Conservation (phyloP, 2,329 filamentous ascomycete genomes). For the Calonectria crousiana region DNA sequence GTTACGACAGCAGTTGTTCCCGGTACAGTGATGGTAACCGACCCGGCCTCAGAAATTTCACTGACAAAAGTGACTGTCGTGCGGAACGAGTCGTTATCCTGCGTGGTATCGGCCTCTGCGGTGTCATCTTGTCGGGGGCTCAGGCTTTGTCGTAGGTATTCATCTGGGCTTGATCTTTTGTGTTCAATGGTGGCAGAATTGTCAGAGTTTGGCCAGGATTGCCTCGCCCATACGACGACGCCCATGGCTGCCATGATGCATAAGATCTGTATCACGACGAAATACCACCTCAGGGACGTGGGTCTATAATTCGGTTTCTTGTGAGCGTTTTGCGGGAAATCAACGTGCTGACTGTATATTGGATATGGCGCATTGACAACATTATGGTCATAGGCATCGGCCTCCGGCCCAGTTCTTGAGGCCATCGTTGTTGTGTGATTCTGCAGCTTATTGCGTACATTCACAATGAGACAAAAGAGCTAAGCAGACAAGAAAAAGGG, state of each 20-base stretch:
- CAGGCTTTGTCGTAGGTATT: not conserved
- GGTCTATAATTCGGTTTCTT: constrained; percentile 36
- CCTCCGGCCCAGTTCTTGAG: not conserved
- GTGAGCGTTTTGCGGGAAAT: not conserved
- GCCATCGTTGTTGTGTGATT: not conserved
- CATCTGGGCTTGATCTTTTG: constrained; percentile 16
- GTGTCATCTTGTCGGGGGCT: not conserved
- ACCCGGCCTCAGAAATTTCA: not conserved
- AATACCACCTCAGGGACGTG: constrained; percentile 43
- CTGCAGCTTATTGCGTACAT: not conserved
- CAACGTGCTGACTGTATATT: not conserved
- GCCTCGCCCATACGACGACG: constrained; percentile 37
- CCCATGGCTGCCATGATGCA: constrained; percentile 36
- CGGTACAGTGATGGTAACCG: not conserved
- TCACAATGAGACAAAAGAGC: not conserved
- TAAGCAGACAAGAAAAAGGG: not conserved
- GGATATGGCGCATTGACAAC: not conserved
- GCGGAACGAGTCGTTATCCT: not conserved
- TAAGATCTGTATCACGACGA: constrained; percentile 30
- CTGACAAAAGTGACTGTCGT: constrained; percentile 4
- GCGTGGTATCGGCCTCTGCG: not conserved
- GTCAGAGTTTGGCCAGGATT: constrained; percentile 40
- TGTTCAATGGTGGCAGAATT: constrained; percentile 34
- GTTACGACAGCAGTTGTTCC: not conserved
- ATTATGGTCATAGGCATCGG: not conserved